Conservation (phyloP, 768 basidiomycete species). For the Hypholoma sublateritium region DNA sequence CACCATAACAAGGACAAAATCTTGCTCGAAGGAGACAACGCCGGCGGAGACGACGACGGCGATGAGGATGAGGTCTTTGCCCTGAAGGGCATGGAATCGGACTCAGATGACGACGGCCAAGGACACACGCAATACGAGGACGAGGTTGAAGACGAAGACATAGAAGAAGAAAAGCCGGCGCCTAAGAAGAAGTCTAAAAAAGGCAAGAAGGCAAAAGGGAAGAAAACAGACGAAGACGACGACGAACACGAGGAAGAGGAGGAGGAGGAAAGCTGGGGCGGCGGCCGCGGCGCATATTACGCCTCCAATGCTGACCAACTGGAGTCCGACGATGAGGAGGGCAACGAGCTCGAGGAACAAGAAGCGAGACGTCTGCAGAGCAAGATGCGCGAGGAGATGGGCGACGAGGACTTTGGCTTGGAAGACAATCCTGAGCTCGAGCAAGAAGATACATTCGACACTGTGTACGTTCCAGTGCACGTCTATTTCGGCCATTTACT, state of each 20-base stretch:
- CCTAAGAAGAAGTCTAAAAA: slow-evolving; percentile 25
- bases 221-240: slow-evolving; percentile 27
- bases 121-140: slow-evolving; percentile 29
- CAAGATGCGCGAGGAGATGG: slow-evolving; percentile 70
- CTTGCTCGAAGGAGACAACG: slow-evolving; percentile 62
- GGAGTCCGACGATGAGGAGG: slow-evolving; percentile 88
- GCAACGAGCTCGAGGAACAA: slow-evolving; percentile 82
- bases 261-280: slow-evolving; percentile 80
- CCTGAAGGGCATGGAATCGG: slow-evolving; percentile 56
- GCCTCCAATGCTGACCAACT: slow-evolving; percentile 79
- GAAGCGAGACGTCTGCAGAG: slow-evolving; percentile 80
- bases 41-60: slow-evolving; percentile 48
- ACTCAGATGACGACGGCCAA: slow-evolving; percentile 45
- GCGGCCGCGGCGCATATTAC: slow-evolving; percentile 78
- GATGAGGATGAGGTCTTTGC: slow-evolving; percentile 86
- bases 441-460: slow-evolving; percentile 22
- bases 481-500: not conserved
- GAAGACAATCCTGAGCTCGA: slow-evolving; percentile 52
- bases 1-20: slow-evolving; percentile 76
- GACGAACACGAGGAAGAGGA: slow-evolving; percentile 40
- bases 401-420: slow-evolving; percentile 83
- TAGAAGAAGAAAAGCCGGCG: slow-evolving; percentile 32
- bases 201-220: slow-evolving; percentile 24
- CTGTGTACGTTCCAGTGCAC: slow-evolving; percentile 25
- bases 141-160: slow-evolving; percentile 33